These are phyloP conservation scores for Tricharina praecox DNA, from an alignment of 495 filamentous ascomycete genomes.

Conservation along the genomic window DNA sequence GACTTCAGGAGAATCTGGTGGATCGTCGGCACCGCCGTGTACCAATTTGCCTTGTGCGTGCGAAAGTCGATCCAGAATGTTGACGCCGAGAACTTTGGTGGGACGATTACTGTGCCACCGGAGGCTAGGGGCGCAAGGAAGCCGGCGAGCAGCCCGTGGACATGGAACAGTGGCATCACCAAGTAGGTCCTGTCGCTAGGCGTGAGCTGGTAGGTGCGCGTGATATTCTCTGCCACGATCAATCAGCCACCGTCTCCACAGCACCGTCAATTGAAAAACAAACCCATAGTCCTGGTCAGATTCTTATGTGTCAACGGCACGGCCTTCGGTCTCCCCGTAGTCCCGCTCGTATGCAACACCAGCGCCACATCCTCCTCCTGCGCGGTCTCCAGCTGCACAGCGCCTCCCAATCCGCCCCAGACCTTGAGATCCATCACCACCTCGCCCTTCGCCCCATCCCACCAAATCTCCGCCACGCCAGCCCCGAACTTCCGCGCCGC, in stretches of 20 bases:
- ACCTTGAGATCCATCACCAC: conserved; percentile 63
- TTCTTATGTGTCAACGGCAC: conserved; percentile 66
- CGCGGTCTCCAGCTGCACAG: conserved; percentile 36
- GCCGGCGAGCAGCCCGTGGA: conserved; percentile 65
- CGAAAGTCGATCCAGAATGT: conserved; percentile 68
- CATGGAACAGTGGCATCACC: conserved; percentile 86
- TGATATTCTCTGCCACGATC: conserved; percentile 43
- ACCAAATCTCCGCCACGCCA: conserved; percentile 67
- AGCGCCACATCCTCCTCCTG: conserved; percentile 50
- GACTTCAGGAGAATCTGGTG: conserved; percentile 70
- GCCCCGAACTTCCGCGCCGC: conserved; percentile 59
- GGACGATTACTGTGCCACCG: conserved; percentile 58
- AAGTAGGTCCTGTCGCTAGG: conserved; percentile 56
- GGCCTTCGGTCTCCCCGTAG: conserved; percentile 69
- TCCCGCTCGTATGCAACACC: conserved; percentile 62
- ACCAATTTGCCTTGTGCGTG: conserved; percentile 62
- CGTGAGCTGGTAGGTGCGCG: conserved; percentile 52
- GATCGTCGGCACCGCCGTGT: conserved; percentile 71
- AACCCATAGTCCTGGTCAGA: conserved; percentile 55
- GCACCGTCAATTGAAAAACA: conserved; percentile 14
- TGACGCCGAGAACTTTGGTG: conserved; percentile 57
- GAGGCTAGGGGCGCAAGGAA: conserved; percentile 57
- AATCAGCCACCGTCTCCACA: not conserved
- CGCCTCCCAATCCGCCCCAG: conserved; percentile 40
- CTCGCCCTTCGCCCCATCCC: conserved; percentile 41